These are phyloP conservation scores for Cornus controversa DNA, from an alignment of 148 eudicot species.

Conservation along the genomic window DNA sequence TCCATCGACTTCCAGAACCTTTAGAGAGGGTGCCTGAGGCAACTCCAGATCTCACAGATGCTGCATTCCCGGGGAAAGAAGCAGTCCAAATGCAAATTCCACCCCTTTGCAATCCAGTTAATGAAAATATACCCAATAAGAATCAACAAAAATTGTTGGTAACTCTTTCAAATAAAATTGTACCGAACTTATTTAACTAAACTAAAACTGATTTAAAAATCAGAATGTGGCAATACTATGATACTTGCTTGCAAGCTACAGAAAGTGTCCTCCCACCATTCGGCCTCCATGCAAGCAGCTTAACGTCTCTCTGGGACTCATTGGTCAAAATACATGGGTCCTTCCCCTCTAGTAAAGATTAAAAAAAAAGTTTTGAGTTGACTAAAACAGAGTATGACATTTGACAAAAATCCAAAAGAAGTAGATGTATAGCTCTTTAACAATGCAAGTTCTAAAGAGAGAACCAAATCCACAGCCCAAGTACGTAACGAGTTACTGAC, in stretches of 20 bases:
- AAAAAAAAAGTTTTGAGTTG: background rate
- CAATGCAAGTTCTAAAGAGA: background rate
- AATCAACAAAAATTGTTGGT: background rate
- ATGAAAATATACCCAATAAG: conserved; percentile 1
- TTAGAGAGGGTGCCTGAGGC: conserved; percentile 69
- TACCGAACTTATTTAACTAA: background rate
- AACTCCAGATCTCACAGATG: conserved; percentile 87
- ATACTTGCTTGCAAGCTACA: conserved; percentile 92
- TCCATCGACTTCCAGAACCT: conserved; percentile 82
- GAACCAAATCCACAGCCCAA: conserved; percentile 1
- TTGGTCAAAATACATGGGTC: conserved; percentile 68
- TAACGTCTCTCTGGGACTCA: conserved; percentile 78
- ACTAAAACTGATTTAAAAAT: background rate
- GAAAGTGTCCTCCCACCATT: conserved; percentile 93
- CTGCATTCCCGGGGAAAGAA: conserved; percentile 87
- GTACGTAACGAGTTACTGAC: conserved; percentile 28
- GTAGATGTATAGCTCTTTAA: background rate
- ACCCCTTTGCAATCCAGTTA: conserved; percentile 52
- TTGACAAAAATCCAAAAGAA: conserved; percentile 3
- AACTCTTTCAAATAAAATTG: background rate
- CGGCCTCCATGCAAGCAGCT: conserved; percentile 94
- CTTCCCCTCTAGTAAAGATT: conserved; percentile 56
- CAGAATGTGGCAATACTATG: conserved; percentile 4
- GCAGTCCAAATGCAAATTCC: conserved; percentile 97
- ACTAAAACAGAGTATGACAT: background rate